A percentile compares a stretch with the other conserved stretches of the same genome.
Conservation (phyloP, 2,329 filamentous ascomycete genomes). For the Aspergillus sp. region DNA sequence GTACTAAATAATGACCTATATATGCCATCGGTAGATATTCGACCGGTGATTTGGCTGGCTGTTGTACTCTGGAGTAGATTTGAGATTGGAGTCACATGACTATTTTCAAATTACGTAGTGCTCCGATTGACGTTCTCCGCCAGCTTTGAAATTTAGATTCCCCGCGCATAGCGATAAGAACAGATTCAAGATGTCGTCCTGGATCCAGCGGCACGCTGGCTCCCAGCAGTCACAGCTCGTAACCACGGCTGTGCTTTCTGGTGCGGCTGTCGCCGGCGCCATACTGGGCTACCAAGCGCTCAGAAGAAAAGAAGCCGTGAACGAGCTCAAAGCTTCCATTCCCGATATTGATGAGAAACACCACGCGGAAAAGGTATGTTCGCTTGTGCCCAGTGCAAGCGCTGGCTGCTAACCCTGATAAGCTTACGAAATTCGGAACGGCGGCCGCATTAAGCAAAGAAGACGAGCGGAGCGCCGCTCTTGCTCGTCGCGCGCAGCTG, state of each 20-base stretch:
- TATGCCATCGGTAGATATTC: too few relatives aligned
- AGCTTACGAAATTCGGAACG: constrained; percentile 52
- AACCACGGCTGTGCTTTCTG: constrained; percentile 43
- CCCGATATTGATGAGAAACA: constrained; percentile 54
- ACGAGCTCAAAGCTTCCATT: constrained; percentile 62
- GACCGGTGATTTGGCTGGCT: too few relatives aligned
- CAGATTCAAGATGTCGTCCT: constrained; percentile 37
- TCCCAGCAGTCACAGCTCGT: constrained; percentile 44
- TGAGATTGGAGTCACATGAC: too few relatives aligned
- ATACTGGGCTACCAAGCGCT: constrained; percentile 59
- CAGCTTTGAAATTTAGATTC: neutral
- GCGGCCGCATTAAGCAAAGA: constrained; percentile 46
- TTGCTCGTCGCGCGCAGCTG: constrained; percentile 59
- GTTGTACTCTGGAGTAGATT: too few relatives aligned
- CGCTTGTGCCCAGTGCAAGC: neutral
- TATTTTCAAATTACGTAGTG: neutral
- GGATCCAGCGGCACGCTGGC: constrained; percentile 43
- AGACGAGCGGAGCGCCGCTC: constrained; percentile 57
- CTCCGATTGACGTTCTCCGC: neutral
- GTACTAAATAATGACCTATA: too few relatives aligned
- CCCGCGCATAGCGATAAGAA: neutral
- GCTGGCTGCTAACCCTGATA: constrained; percentile 10
- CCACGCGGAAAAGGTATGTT: constrained; percentile 49
- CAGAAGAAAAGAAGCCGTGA: constrained; percentile 54
- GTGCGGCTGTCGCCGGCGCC: constrained; percentile 46